A percentile compares a stretch with the other conserved stretches of the same genome.
Conservation (phyloP, 2,329 filamentous ascomycete species). For the Trichoderma breve region DNA sequence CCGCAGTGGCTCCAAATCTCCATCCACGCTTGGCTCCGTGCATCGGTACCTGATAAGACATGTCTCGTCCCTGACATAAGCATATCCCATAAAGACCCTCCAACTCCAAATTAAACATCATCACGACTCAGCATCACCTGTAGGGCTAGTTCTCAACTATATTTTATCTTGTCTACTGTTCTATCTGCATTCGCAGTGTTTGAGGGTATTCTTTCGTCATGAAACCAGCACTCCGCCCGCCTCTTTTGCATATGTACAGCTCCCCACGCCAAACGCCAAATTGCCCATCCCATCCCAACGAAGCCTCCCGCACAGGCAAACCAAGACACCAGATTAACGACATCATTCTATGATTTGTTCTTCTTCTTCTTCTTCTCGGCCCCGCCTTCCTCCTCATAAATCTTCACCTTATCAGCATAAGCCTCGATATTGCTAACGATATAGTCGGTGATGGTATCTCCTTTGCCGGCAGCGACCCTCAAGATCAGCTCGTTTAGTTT, state of each 20-base stretch:
- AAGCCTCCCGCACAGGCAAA: not conserved
- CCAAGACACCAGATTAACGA: not conserved
- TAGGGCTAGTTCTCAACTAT: not conserved
- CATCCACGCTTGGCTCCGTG: not conserved
- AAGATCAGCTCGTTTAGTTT: conserved; percentile 89
- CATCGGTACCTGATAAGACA: not conserved
- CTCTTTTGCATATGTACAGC: conserved; percentile 1
- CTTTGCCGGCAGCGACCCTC: conserved; percentile 79
- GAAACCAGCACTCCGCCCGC: not conserved
- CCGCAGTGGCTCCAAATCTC: not conserved
- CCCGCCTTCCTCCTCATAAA: conserved; percentile 63
- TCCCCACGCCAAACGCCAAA: conserved; percentile 20
- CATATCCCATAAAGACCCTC: no score
- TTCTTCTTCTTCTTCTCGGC: not conserved
- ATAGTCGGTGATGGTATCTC: conserved; percentile 72
- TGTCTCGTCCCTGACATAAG: not conserved
- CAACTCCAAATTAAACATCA: not conserved
- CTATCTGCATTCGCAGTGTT: conserved; percentile 8
- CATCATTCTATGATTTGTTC: not conserved
- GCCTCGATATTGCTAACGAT: conserved; percentile 78
- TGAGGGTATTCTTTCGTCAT: conserved; percentile 10
- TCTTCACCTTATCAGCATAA: conserved; percentile 80
- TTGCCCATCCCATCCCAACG: not conserved
- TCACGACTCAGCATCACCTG: not conserved
- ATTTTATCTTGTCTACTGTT: conserved; percentile 3